Base-by-base conservation (phyloP, 768 basidiomycete species). In the Hysterangium stoloniferum region DNA sequence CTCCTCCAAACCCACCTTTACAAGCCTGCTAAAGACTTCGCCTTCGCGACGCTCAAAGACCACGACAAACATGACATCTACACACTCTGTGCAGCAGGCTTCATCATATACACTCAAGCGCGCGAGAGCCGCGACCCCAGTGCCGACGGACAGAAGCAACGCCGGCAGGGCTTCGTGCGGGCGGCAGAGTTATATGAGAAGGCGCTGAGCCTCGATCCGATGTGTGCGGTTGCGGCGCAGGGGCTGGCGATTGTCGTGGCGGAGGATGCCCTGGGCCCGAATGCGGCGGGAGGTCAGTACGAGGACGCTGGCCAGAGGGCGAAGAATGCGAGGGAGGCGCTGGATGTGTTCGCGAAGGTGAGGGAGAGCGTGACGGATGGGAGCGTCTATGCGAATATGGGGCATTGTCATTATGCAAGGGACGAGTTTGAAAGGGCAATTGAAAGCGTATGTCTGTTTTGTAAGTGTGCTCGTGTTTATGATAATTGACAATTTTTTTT, bases 351-450 rank as follows among this genome's bases (percentile, higher is more conserved):
- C 60, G 84, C 82, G 2, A 91, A 95, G 66, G 84, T 98, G 45
- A 76, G 91, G 48, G 96, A 98, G 68, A 84, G 82, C 2, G 68
- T 92, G 47, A 77, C 79, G 52, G 78, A 80, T 36, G 90, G 88
- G 6, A 86, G 86, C 53, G 92, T 96, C 4, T 92, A 94, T 61
- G 73, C 90, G 61, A 99, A 99, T 64, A 94, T 97, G 74, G 96
- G 94, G 0, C 96, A 98, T 60, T 96, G 93, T 59, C 87, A 93
- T 63, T 95, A 90, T 61, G 78, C 81, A 17, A 75, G 90, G 45
- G 95, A 96, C 53, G 95, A 99, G 63, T 96, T 84, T 62, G 95
- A 98, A 56, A 77, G 88, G 43, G 95, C 96, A 1, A 94, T 98
- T 55, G 94, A 99, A 66, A 88, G 89, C 60, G 95, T 96, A 62